Conservation (phyloP, 352 stramenopile species). For the Pythium vanterpoolii region DNA sequence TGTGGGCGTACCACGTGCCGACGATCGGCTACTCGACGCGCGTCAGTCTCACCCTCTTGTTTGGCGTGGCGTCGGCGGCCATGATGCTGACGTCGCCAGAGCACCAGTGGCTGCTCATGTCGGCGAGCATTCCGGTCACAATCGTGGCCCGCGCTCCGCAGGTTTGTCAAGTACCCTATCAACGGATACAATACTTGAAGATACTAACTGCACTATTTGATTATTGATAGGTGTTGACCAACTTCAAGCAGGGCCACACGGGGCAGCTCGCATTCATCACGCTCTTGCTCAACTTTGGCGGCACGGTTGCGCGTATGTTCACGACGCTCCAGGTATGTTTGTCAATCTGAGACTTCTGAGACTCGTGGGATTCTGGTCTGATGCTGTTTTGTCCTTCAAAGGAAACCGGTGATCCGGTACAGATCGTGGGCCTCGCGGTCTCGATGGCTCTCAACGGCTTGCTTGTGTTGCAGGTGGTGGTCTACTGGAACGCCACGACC, state of each 20-base stretch:
- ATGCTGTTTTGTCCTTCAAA: slow-evolving; percentile 7
- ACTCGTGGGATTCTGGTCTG: background rate
- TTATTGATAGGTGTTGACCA: slow-evolving; percentile 61
- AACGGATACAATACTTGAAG: background rate
- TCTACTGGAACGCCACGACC: slow-evolving; percentile 83
- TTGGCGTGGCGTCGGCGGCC: slow-evolving; percentile 40
- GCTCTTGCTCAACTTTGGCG: slow-evolving; percentile 78
- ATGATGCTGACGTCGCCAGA: slow-evolving; percentile 71
- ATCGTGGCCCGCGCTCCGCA: slow-evolving; percentile 80
- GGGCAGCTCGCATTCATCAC: slow-evolving; percentile 87
- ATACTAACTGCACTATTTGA: too few species aligned
- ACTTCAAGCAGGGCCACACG: slow-evolving; percentile 89
- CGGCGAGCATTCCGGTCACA: slow-evolving; percentile 70
- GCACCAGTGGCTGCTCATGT: slow-evolving; percentile 71
- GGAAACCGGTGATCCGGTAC: slow-evolving; percentile 77
- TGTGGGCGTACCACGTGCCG: slow-evolving; percentile 68
- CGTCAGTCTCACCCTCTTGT: slow-evolving; percentile 42
- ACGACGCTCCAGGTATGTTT: slow-evolving; percentile 69
- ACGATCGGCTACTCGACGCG: slow-evolving; percentile 52
- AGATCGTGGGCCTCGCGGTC: slow-evolving; percentile 67
- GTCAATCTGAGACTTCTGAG: background rate
- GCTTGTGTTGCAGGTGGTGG: slow-evolving; percentile 73
- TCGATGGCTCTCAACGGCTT: slow-evolving; percentile 73
- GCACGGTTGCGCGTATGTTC: slow-evolving; percentile 80
- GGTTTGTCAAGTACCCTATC: slow-evolving; percentile 21